Base-by-base conservation (phyloP, 352 stramenopile species). In the Phytophthora foliorum region DNA sequence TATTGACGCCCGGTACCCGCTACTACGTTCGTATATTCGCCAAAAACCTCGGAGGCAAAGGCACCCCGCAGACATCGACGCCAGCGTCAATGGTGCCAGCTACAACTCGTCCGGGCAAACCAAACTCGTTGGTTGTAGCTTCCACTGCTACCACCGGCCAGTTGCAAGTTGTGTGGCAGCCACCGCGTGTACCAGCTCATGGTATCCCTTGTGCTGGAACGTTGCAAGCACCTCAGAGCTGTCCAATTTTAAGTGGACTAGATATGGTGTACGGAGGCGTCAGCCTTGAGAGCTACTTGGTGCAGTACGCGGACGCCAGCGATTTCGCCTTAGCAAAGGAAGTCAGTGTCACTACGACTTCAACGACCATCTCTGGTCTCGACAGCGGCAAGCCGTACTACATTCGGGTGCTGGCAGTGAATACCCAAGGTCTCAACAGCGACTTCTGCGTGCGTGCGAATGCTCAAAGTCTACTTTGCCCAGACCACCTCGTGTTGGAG, bases 21-120 rank as follows among this genome's bases (percentile, higher is more conserved):
- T 98, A 98, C 74, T 98, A 91, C 60, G 87, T 98, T 11, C 88
- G 94, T 25, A 91, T 99, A 17, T 89, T 89, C 13, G 96, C 96
- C 0, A 74, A 86, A 10, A 95, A 93, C 50, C 56, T 67, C 0
- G 77, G 78, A 5, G 88, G 85, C 6, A 54, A 74, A n/a, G 85
- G 87, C 8, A 85, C 75, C 1, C 73, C 81, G 4, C 88, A 95
- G 73, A 78, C 66, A 11, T 69, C 88, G 36, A 81, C 74, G 0
- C 88, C 82, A 1, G 52, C 75, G 2, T 88, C 79, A 1, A 75
- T 84, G 25, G 57, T 87, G 21, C 86, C 88, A 7, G 75, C 64
- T 29, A 82, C 85, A 63, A 89, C 81, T 4, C 75, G 72, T 0
- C 86, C 88, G 0, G 88, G 88, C 39, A 95, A 94, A 41, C 88